phyloP scores from a whole-genome alignment of 2,329 filamentous ascomycete genomes.

The Dothiorella sarmentorum region DNA sequence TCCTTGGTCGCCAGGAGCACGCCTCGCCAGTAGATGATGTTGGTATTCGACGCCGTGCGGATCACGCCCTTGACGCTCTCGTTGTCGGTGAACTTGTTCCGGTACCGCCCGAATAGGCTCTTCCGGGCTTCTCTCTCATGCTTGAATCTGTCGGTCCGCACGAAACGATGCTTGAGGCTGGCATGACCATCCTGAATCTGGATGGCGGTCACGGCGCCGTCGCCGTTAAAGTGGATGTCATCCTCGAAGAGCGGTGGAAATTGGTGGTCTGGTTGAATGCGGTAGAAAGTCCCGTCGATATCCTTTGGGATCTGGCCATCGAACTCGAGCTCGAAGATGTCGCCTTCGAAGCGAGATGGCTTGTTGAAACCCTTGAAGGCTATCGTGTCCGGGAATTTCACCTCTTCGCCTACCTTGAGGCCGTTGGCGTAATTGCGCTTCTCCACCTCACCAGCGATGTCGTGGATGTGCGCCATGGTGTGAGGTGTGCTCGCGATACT shows the following conservation, averaged over 20 bases:
- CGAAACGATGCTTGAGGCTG: constrained; percentile 43
- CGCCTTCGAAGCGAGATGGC: constrained; percentile 40
- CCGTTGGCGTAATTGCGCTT: constrained; percentile 25
- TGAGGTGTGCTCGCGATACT: not conserved
- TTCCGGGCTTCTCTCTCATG: constrained; percentile 37
- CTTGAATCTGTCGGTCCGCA: constrained; percentile 42
- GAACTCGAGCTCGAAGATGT: constrained; percentile 40
- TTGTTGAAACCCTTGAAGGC: constrained; percentile 42
- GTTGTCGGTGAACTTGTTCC: constrained; percentile 57
- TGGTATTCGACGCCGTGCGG: constrained; percentile 57
- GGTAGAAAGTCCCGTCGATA: constrained; percentile 46
- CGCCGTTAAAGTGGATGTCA: constrained; percentile 50
- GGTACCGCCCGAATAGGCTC: constrained; percentile 53
- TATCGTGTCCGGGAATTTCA: constrained; percentile 32
- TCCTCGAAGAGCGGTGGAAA: constrained; percentile 56
- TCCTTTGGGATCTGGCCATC: constrained; percentile 41
- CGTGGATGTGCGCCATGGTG: constrained; percentile 6
- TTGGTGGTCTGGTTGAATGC: constrained; percentile 45
- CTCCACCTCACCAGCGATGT: not conserved
- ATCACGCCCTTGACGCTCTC: constrained; percentile 55
- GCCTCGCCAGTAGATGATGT: constrained; percentile 57
- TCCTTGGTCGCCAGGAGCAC: constrained; percentile 55
- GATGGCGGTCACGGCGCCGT: constrained; percentile 44
- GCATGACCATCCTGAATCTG: constrained; percentile 42
- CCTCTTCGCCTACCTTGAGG: constrained; percentile 26